Evolutionary conservation across 139 green algal genomes (phyloP).

Genomic region (Desmodesmus armatus): DNA sequence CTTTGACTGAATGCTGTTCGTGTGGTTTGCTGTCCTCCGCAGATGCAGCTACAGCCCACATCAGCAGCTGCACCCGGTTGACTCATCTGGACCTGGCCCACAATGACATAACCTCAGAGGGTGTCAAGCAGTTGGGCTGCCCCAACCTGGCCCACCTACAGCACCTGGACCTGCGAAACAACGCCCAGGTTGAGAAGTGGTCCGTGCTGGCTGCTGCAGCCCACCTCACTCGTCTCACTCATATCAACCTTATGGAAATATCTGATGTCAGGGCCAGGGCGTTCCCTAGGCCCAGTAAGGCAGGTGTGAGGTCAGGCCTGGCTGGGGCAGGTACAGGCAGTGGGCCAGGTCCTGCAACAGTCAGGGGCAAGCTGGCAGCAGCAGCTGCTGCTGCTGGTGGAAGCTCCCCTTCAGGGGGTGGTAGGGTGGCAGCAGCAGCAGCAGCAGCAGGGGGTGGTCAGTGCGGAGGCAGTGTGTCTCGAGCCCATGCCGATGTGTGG

Average conservation of each 20-base stretch:
- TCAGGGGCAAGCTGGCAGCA: too few relatives aligned
- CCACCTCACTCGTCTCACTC: neutral
- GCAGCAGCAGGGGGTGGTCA: too few relatives aligned
- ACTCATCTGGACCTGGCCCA: slow-evolving; percentile 21
- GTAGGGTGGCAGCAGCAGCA: neutral
- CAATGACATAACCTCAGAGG: slow-evolving; percentile 32
- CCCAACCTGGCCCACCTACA: neutral
- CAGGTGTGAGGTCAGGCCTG: too few relatives aligned
- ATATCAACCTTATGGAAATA: slow-evolving; percentile 24
- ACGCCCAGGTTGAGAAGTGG: slow-evolving; percentile 18
- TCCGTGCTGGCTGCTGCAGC: neutral
- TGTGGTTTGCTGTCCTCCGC: too few relatives aligned
- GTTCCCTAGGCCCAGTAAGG: too few relatives aligned
- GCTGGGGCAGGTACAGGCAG: too few relatives aligned
- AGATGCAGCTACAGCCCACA: neutral
- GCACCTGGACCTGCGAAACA: slow-evolving; percentile 24
- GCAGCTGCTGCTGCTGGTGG: neutral
- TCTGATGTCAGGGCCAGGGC: slow-evolving; percentile 21
- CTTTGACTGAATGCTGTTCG: too few relatives aligned
- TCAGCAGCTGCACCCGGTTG: neutral
- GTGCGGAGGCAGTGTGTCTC: neutral
- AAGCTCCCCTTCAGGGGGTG: neutral
- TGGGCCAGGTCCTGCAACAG: neutral
- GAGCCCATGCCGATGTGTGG: slow-evolving; percentile 23
- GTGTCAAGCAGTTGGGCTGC: slow-evolving; percentile 5